These are phyloP conservation scores for Aspergillus aculeatinus DNA, from an alignment of 2,329 filamentous ascomycete species.

Conservation along the genomic window DNA sequence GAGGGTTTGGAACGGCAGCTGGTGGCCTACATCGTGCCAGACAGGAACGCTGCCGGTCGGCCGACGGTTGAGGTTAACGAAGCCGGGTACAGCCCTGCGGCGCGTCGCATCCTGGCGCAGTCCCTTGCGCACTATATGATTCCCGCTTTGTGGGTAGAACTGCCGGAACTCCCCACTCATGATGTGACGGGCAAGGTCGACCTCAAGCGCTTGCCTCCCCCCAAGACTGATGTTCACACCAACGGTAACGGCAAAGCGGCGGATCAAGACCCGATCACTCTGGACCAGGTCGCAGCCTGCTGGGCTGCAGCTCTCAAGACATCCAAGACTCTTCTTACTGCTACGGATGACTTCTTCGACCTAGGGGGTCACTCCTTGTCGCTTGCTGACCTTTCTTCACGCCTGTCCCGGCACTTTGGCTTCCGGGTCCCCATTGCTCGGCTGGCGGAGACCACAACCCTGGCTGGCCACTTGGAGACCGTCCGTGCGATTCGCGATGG, in stretches of 20 bases:
- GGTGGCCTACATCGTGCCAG: slow-evolving; percentile 72
- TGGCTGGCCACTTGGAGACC: slow-evolving; percentile 70
- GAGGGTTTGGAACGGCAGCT: slow-evolving; percentile 74
- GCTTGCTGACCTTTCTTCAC: slow-evolving; percentile 73
- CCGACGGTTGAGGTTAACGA: slow-evolving; percentile 66
- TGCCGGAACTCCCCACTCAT: slow-evolving; percentile 70
- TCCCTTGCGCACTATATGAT: slow-evolving; percentile 82
- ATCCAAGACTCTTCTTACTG: slow-evolving; percentile 60
- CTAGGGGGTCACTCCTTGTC: slow-evolving; percentile 75
- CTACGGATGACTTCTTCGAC: slow-evolving; percentile 77
- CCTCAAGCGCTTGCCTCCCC: slow-evolving; percentile 67
- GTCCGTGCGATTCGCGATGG: slow-evolving; percentile 70
- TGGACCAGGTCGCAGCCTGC: slow-evolving; percentile 66
- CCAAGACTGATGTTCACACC: slow-evolving; percentile 52
- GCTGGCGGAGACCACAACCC: slow-evolving; percentile 68
- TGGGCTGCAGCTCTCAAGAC: slow-evolving; percentile 72
- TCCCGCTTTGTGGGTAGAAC: slow-evolving; percentile 71
- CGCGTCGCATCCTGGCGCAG: slow-evolving; percentile 63
- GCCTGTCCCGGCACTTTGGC: slow-evolving; percentile 67
- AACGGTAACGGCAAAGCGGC: slow-evolving; percentile 47
- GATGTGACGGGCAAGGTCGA: slow-evolving; percentile 78
- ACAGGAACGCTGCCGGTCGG: slow-evolving; percentile 56
- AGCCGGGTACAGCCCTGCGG: slow-evolving; percentile 68
- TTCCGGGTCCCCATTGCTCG: slow-evolving; percentile 70
- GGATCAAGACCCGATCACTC: slow-evolving; percentile 63